phyloP scores from a whole-genome alignment of 805 yeast genomes.

The Lachancea sp. region DNA sequence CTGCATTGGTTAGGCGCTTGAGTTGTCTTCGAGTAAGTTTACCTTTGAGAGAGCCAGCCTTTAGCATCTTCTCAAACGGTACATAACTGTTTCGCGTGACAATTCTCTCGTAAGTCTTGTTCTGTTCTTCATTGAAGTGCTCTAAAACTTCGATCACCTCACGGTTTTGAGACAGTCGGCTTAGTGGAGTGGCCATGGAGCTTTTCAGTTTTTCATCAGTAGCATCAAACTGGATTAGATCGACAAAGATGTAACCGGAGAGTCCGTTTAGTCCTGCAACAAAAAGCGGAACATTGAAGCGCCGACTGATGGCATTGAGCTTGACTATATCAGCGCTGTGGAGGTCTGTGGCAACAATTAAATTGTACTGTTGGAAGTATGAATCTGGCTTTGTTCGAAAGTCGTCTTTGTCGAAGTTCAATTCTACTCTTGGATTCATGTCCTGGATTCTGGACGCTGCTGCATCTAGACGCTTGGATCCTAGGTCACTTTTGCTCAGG shows the following conservation, averaged over 20 bases:
- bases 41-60: conserved; percentile 34
- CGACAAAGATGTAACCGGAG: conserved; percentile 76
- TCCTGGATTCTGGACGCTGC: conserved; percentile 54
- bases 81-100: conserved; percentile 35
- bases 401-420: conserved; percentile 38
- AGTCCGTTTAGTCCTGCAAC: conserved; percentile 68
- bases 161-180: conserved; percentile 39
- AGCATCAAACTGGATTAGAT: conserved; percentile 60
- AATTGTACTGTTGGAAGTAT: conserved; percentile 52
- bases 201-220: conserved; percentile 47
- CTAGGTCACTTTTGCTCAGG: conserved; percentile 49
- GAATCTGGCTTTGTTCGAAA: conserved; percentile 20
- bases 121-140: conserved; percentile 32
- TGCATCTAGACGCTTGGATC: conserved; percentile 48
- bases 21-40: conserved; percentile 27
- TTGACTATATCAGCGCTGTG: conserved; percentile 34
- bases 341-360: conserved; percentile 72
- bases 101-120: conserved; percentile 33
- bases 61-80: conserved; percentile 33
- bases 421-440: conserved; percentile 71
- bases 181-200: conserved; percentile 44
- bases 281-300: conserved; percentile 56
- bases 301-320: conserved; percentile 54
- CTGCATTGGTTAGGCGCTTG: conserved; percentile 24
- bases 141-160: conserved; percentile 37